These are phyloP conservation scores for Aaosphaeria pasadenensis DNA, from an alignment of 2,329 filamentous ascomycete genomes.

Conservation along the genomic window DNA sequence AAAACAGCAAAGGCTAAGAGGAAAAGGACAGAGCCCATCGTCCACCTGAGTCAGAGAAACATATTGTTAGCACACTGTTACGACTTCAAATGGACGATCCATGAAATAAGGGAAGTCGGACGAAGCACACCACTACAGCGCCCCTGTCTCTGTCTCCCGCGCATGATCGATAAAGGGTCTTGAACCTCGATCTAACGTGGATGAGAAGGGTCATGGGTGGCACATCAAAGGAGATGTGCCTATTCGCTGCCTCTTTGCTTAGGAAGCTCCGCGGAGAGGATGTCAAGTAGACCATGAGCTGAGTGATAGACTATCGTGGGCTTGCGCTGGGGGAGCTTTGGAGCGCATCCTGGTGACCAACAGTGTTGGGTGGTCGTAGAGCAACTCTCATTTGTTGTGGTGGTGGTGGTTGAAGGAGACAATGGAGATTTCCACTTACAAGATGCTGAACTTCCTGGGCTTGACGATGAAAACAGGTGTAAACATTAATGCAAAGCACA, in stretches of 20 bases:
- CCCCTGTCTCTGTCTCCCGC: constrained; percentile 17
- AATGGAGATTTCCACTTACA: constrained; percentile 65
- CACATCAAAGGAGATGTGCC: constrained; percentile 10
- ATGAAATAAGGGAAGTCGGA: constrained; percentile 16
- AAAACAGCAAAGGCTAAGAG: constrained; percentile 88
- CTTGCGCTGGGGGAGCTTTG: too few relatives aligned
- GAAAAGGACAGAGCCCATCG: constrained; percentile 86
- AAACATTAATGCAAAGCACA: constrained; percentile 88
- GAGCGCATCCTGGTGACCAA: too few relatives aligned
- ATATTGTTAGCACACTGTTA: too few relatives aligned
- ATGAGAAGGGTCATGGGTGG: constrained; percentile 36
- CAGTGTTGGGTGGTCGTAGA: too few relatives aligned
- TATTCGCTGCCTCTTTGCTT: neutral
- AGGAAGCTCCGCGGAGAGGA: too few relatives aligned
- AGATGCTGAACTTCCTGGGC: constrained; percentile 90
- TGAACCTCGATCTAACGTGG: constrained; percentile 31
- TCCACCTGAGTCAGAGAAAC: constrained; percentile 67
- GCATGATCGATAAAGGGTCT: constrained; percentile 40
- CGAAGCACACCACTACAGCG: constrained; percentile 8
- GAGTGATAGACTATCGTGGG: too few relatives aligned
- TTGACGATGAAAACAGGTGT: constrained; percentile 64
- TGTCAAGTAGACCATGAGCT: too few relatives aligned
- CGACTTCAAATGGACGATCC: too few relatives aligned
- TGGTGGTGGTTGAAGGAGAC: constrained; percentile 5
- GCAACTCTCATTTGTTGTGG: too few relatives aligned